Percentiles rank a stretch among this genome's conserved stretches.
These are phyloP conservation scores for Huntiella bhutanensis DNA, from an alignment of 2,329 filamentous ascomycete species.

Conservation along the genomic window DNA sequence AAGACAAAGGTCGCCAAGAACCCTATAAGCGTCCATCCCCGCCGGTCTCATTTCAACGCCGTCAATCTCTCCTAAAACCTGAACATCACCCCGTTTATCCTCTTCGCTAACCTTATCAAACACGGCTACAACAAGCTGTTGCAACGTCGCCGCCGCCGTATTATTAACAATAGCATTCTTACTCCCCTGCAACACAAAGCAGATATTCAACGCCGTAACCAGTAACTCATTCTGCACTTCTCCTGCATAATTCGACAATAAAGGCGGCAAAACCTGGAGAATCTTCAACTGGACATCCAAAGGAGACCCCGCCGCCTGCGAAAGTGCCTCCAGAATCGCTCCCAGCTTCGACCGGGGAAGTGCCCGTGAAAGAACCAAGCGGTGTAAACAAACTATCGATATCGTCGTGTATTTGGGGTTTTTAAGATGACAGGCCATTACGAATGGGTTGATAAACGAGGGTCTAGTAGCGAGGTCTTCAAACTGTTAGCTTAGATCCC, in stretches of 20 bases:
- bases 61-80: slow-evolving; percentile 47
- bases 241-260: slow-evolving; percentile 75
- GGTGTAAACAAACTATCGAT: slow-evolving; percentile 73
- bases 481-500: slow-evolving; percentile 1
- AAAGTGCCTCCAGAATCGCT: slow-evolving; percentile 74
- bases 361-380: slow-evolving; percentile 65
- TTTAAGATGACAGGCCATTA: slow-evolving; percentile 77
- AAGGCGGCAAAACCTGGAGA: slow-evolving; percentile 70
- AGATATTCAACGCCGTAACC: slow-evolving; percentile 70
- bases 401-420: slow-evolving; percentile 81
- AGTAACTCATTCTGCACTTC: slow-evolving; percentile 68
- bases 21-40: slow-evolving; percentile 68
- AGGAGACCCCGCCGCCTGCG: slow-evolving; percentile 61
- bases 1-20: slow-evolving; percentile 77
- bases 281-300: slow-evolving; percentile 93
- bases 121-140: slow-evolving; percentile 78
- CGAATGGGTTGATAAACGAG: slow-evolving; percentile 80
- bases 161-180: slow-evolving; percentile 91
- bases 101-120: slow-evolving; percentile 80
- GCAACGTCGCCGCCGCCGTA: slow-evolving; percentile 87
- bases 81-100: slow-evolving; percentile 48
- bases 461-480: slow-evolving; percentile 65
- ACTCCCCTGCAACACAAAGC: slow-evolving; percentile 73
- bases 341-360: slow-evolving; percentile 62
- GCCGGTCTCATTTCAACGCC: slow-evolving; percentile 51